Conservation (phyloP, 139 green algal species). For the Auxenochlorella pyrenoidosa region DNA sequence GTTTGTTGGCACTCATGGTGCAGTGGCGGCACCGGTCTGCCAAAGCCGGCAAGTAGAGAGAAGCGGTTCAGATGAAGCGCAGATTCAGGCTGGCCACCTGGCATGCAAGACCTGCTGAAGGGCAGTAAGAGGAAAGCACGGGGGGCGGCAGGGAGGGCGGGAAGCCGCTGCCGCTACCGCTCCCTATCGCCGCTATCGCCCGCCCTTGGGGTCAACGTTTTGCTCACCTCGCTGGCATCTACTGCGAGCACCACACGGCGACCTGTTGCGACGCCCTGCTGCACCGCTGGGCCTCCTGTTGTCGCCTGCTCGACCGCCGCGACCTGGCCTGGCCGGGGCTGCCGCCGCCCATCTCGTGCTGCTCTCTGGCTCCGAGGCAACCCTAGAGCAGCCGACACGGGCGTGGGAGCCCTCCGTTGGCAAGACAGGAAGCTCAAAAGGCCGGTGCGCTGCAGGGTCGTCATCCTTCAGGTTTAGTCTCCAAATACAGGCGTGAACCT, state of each 20-base stretch:
- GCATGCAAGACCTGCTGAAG: neutral
- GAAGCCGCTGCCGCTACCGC: neutral
- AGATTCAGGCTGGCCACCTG: neutral
- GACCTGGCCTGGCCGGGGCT: too few relatives aligned
- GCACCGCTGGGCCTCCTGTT: neutral
- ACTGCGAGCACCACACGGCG: conserved; percentile 34
- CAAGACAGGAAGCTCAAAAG: too few relatives aligned
- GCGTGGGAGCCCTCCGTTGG: too few relatives aligned
- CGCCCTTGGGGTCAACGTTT: neutral
- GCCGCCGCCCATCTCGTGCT: too few relatives aligned
- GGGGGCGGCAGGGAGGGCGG: neutral
- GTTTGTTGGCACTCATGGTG: too few relatives aligned
- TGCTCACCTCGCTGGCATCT: conserved; percentile 20
- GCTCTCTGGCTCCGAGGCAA: too few relatives aligned
- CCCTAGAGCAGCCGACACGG: too few relatives aligned
- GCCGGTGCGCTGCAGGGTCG: too few relatives aligned
- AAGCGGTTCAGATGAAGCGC: neutral
- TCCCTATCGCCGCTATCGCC: neutral
- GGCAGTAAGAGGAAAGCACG: neutral
- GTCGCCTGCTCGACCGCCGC: neutral
- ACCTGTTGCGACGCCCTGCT: neutral
- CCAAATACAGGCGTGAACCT: too few relatives aligned
- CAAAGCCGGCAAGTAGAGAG: too few relatives aligned
- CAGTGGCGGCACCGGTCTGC: too few relatives aligned
- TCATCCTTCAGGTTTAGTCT: too few relatives aligned